phyloP scores from a whole-genome alignment of 768 basidiomycete genomes.

The Botryobasidium botryosum region DNA sequence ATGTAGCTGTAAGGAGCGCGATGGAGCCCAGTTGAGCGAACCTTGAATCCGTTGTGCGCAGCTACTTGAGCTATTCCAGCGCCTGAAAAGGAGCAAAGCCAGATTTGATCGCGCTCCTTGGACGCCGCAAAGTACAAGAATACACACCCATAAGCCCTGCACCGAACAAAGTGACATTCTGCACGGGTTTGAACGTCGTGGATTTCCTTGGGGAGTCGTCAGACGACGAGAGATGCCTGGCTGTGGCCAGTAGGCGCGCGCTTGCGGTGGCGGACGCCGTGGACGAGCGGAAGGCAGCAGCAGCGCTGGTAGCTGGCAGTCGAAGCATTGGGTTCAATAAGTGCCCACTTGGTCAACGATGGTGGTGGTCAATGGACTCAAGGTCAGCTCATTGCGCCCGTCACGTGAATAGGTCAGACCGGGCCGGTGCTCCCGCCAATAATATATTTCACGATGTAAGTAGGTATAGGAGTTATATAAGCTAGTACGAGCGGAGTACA shows the following conservation, averaged over 20 bases:
- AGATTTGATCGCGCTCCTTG: not conserved
- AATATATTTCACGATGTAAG: no score
- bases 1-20: not conserved
- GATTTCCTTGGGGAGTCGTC: not conserved
- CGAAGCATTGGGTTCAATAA: no score
- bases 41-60: slow-evolving; percentile 25
- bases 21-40: slow-evolving; percentile 9
- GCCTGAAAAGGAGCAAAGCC: slow-evolving; percentile 13
- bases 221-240: slow-evolving; percentile 3
- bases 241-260: not conserved
- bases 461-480: no score
- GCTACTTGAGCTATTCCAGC: slow-evolving; percentile 28
- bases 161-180: slow-evolving; percentile 25
- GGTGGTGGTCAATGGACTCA: no score
- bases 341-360: no score
- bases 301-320: not conserved
- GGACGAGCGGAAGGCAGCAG: not conserved
- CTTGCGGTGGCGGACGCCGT: not conserved
- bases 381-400: no score
- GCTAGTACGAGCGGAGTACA: no score
- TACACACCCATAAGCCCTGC: slow-evolving; percentile 24
- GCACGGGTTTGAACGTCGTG: slow-evolving; percentile 11
- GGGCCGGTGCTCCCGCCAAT: no score
- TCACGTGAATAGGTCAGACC: no score
- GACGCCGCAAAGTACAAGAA: not conserved